Percentiles rank a stretch among this genome's conserved stretches.
Conservation (phyloP, 139 green algal species). For the Microglena sp. region DNA sequence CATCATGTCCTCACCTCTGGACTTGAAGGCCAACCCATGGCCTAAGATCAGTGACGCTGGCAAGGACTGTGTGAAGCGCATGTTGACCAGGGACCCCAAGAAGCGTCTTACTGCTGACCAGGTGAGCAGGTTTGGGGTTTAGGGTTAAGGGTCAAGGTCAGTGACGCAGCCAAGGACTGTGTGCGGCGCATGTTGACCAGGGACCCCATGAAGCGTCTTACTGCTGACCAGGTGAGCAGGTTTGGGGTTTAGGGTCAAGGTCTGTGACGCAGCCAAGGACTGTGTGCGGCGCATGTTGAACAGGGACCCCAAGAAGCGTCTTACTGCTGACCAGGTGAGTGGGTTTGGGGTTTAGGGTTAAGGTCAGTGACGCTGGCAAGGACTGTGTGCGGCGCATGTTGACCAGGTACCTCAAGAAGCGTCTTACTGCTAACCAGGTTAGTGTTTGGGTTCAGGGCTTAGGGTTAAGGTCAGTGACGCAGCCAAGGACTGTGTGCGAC, state of each 20-base stretch:
- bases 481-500: slow-evolving; percentile 67
- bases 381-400: slow-evolving; percentile 71
- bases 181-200: slow-evolving; percentile 65
- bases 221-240: slow-evolving; percentile 41
- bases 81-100: slow-evolving; percentile 67
- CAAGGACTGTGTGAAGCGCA: slow-evolving; percentile 13
- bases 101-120: slow-evolving; percentile 59
- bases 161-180: slow-evolving; percentile 59
- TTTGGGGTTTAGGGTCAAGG: too few species aligned
- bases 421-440: slow-evolving; percentile 57
- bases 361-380: slow-evolving; percentile 60
- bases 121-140: too few species aligned
- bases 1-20: slow-evolving; percentile 32
- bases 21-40: slow-evolving; percentile 68
- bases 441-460: too few species aligned
- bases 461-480: slow-evolving; percentile 39
- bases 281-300: slow-evolving; percentile 69
- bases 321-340: slow-evolving; percentile 53
- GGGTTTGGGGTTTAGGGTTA: too few species aligned
- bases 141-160: too few species aligned
- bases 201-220: slow-evolving; percentile 70
- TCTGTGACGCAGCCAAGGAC: slow-evolving; percentile 70
- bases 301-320: slow-evolving; percentile 67
- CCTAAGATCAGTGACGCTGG: slow-evolving; percentile 32
- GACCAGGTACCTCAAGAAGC: slow-evolving; percentile 62